Evolutionary conservation across 176 grass and related monocot species (phyloP), one percentile per base, ranked within the genome.

Genomic region (Bothriochloa decipiens): DNA sequence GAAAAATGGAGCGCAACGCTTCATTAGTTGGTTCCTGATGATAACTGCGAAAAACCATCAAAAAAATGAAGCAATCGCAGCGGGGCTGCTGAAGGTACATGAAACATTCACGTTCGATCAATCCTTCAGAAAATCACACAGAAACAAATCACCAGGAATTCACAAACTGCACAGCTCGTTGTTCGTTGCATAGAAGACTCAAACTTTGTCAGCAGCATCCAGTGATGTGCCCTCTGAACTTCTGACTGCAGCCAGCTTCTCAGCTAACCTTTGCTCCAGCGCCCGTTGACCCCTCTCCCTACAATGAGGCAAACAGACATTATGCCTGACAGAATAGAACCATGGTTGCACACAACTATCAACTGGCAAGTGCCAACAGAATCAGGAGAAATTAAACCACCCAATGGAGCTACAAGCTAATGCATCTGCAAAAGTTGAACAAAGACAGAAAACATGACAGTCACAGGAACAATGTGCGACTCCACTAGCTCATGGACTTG

Each of bases 211-310:
- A 22, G 89, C 68, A 18, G 85, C 85, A 35, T 93, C 76, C 4
- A 81, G 11, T 1, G 84, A 78, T 20, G 82, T 80, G 33, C 80
- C 63, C 73, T 96, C 93, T 0, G 78, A 66, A 18, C 78, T 90
- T 84, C 70, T 75, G 49, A 89, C 83, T 0, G 74, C 83, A 42
- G 88, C 86, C 64, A 90, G 45, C 75, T 96, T 99, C 86, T 99
- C 96, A 3, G 96, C 93, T 84, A 99, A 92, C 84, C 96, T 94
- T 81, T 96, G 86, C 68, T 99, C 96, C 64, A 99, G 87, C 13
- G 96, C 96, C 89, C 96, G 91, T 89, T 94, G 93, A 63, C 96
- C 96, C 64, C 91, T 88, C 93, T 99, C 96, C 65, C 93, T 99
- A 78, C 33, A 87, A 47, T 84, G 53, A 70, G 13, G 41, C 33